Conservation (phyloP, 768 basidiomycete species). For the Hortiboletus campestris region DNA sequence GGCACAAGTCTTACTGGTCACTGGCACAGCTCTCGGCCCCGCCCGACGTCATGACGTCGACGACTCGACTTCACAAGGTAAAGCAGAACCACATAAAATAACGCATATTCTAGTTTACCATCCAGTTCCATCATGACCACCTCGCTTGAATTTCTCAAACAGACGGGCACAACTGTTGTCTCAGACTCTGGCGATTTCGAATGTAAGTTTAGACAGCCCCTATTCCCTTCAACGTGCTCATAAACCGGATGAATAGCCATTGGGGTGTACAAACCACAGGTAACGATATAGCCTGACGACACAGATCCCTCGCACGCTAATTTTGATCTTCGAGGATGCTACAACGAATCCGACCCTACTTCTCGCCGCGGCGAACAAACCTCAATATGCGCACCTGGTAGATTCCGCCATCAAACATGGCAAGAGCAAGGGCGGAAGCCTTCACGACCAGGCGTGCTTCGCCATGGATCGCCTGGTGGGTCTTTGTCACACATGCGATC, state of each 20-base stretch:
- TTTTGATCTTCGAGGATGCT: constrained; percentile 60
- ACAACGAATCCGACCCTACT: constrained; percentile 96
- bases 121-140: constrained; percentile 58
- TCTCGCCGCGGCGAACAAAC: constrained; percentile 85
- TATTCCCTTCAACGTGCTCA: constrained; percentile 17
- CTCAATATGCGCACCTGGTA: constrained; percentile 76
- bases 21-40: too few species aligned
- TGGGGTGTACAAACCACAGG: constrained; percentile 91
- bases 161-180: constrained; percentile 89
- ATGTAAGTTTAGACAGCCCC: constrained; percentile 38
- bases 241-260: constrained; percentile 53
- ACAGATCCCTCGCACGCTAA: neutral
- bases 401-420: constrained; percentile 68
- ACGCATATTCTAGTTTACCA: neutral
- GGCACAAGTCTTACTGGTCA: too few species aligned
- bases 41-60: neutral
- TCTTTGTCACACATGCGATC: neutral
- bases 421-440: constrained; percentile 73
- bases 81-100: neutral
- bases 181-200: constrained; percentile 96
- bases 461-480: constrained; percentile 85
- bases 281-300: constrained; percentile 18
- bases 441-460: constrained; percentile 70
- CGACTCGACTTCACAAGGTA: neutral
- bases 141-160: constrained; percentile 78